phyloP scores from a whole-genome alignment of 1,284 basidiomycete species.

The Paramarasmius palmivorus region DNA sequence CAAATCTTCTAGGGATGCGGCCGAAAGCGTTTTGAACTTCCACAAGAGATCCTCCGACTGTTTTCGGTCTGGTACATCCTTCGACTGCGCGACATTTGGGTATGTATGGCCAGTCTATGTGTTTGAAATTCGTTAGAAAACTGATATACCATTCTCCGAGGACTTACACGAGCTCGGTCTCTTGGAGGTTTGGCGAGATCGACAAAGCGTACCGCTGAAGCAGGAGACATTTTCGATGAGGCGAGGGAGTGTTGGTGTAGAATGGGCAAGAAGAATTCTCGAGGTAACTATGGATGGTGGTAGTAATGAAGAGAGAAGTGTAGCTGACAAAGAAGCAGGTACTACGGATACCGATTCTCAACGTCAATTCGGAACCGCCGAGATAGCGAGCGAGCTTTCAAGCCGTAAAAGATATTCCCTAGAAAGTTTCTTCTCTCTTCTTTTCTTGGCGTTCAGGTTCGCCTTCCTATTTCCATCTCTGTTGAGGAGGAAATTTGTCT shows the following conservation, averaged over 20 bases:
- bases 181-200: slow-evolving; percentile 25
- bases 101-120: slow-evolving; percentile 30
- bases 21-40: slow-evolving; percentile 25
- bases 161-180: slow-evolving; percentile 29
- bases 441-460: too few relatives aligned
- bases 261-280: neutral
- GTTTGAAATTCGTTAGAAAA: slow-evolving; percentile 7
- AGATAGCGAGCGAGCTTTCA: too few relatives aligned
- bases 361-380: too few relatives aligned
- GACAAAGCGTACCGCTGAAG: slow-evolving; percentile 25
- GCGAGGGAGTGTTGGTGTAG: slow-evolving; percentile 9
- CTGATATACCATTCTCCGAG: too few relatives aligned
- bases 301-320: slow-evolving; percentile 8
- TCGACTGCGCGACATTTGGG: slow-evolving; percentile 40
- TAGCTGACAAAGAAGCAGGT: neutral
- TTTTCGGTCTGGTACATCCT: slow-evolving; percentile 29
- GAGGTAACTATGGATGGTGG: slow-evolving; percentile 1
- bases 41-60: slow-evolving; percentile 36
- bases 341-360: too few relatives aligned
- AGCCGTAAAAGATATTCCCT: too few relatives aligned
- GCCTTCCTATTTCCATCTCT: too few relatives aligned
- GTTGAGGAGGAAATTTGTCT: too few relatives aligned
- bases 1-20: neutral
- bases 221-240: slow-evolving; percentile 6
- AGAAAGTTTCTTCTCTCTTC: neutral